Conservation (phyloP, 805 yeast species). For the Saccharomycopsis lassenensis region DNA sequence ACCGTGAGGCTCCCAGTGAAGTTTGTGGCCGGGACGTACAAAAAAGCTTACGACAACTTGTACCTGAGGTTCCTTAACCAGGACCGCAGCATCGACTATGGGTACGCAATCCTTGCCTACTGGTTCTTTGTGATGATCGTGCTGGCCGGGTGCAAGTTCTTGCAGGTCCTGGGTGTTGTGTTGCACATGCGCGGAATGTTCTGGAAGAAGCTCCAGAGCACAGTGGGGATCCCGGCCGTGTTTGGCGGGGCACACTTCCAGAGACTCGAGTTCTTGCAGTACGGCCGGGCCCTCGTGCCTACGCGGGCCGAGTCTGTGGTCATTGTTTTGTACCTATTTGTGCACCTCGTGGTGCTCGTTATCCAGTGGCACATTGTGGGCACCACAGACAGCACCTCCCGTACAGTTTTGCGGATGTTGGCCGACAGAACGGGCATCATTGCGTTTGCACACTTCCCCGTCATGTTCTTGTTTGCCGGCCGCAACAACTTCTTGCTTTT, state of each 20-base stretch:
- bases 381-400: slow-evolving; percentile 28
- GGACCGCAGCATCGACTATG: slow-evolving; percentile 7
- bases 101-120: slow-evolving; percentile 13
- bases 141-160: slow-evolving; percentile 4
- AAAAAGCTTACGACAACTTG: slow-evolving; percentile 1
- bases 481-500: slow-evolving; percentile 57
- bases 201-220: slow-evolving; percentile 20
- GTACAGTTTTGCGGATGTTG: slow-evolving; percentile 26
- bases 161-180: slow-evolving; percentile 11
- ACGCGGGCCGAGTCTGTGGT: slow-evolving; percentile 30
- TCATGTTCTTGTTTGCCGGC: slow-evolving; percentile 52
- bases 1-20: slow-evolving; percentile 7
- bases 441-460: slow-evolving; percentile 37
- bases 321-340: slow-evolving; percentile 24
- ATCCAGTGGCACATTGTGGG: slow-evolving; percentile 22
- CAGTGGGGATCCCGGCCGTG: slow-evolving; percentile 23
- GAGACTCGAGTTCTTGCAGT: slow-evolving; percentile 16
- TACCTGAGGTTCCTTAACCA: neutral
- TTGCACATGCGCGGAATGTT: slow-evolving; percentile 1
- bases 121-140: slow-evolving; percentile 13
- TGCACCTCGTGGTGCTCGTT: slow-evolving; percentile 24
- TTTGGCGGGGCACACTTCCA: slow-evolving; percentile 21
- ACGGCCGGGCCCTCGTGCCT: slow-evolving; percentile 24
- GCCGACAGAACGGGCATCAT: slow-evolving; percentile 30
- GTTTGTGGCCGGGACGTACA: slow-evolving; percentile 1